A percentile compares a stretch with the other conserved stretches of the same genome.
phyloP scores from a whole-genome alignment of 768 basidiomycete species.

The Hemileccinum impolitum region DNA sequence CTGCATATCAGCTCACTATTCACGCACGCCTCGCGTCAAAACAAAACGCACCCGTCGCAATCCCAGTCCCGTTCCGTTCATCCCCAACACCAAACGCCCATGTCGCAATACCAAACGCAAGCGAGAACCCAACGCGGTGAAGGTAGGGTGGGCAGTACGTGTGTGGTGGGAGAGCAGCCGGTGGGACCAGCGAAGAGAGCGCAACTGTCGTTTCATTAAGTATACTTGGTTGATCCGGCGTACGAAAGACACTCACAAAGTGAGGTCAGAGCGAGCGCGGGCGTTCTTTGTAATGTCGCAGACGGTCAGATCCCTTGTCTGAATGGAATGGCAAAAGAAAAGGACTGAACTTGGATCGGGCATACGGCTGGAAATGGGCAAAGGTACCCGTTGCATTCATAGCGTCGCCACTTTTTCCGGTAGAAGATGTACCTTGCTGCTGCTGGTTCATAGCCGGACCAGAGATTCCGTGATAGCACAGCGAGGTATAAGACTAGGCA shows the following conservation, averaged over 20 bases:
- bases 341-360: constrained; percentile 31
- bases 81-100: constrained; percentile 41
- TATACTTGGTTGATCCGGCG: too few species aligned
- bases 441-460: background rate
- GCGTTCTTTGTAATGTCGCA: constrained; percentile 18
- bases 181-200: constrained; percentile 35
- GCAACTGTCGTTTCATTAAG: constrained; percentile 27
- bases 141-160: constrained; percentile 40
- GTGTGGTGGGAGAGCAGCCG: constrained; percentile 26
- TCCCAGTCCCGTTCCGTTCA: constrained; percentile 42
- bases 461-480: too few species aligned
- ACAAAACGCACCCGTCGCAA: constrained; percentile 30
- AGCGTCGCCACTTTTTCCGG: background rate
- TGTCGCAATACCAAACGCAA: constrained; percentile 43
- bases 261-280: constrained; percentile 30
- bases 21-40: background rate
- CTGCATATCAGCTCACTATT: background rate
- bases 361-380: constrained; percentile 26
- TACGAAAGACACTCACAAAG: constrained; percentile 30
- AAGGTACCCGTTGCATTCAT: constrained; percentile 23
- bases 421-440: background rate
- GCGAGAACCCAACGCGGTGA: constrained; percentile 41
- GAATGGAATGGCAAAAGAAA: background rate
- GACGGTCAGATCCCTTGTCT: constrained; percentile 13
- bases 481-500: too few species aligned